Percentiles rank a stretch among this genome's conserved stretches.
phyloP scores from a whole-genome alignment of 768 basidiomycete species.

The Suillus americanus region DNA sequence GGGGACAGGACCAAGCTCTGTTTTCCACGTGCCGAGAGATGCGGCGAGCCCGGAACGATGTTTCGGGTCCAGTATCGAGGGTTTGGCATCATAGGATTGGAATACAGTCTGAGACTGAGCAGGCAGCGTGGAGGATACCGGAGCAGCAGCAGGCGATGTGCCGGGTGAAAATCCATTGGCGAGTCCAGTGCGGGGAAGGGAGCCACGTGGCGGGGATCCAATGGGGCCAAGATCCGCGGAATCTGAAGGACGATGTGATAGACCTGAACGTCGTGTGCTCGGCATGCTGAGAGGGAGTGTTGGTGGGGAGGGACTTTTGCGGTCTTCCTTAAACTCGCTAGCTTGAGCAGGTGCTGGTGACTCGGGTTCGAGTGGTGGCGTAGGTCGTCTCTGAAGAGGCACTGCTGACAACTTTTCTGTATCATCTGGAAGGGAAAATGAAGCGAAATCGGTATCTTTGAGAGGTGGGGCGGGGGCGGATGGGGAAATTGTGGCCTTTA shows the following conservation, averaged over 20 bases:
- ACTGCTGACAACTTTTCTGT: slow-evolving; percentile 45
- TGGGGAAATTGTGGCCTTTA: slow-evolving; percentile 72
- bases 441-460: slow-evolving; percentile 72
- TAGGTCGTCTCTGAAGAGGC: slow-evolving; percentile 34
- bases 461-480: slow-evolving; percentile 79
- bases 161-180: slow-evolving; percentile 54
- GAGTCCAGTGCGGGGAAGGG: slow-evolving; percentile 29
- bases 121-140: slow-evolving; percentile 31
- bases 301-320: slow-evolving; percentile 41
- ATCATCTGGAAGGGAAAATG: slow-evolving; percentile 67
- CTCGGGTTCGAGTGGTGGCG: slow-evolving; percentile 8
- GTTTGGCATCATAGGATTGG: slow-evolving; percentile 80
- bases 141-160: slow-evolving; percentile 50
- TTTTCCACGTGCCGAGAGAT: slow-evolving; percentile 52
- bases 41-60: slow-evolving; percentile 55
- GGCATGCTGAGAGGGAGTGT: slow-evolving; percentile 54
- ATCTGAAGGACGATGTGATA: slow-evolving; percentile 34
- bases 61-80: slow-evolving; percentile 41
- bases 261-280: slow-evolving; percentile 44
- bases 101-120: slow-evolving; percentile 44
- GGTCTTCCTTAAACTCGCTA: slow-evolving; percentile 14
- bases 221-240: slow-evolving; percentile 76
- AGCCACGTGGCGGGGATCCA: slow-evolving; percentile 69
- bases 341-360: slow-evolving; percentile 12
- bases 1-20: slow-evolving; percentile 25